Percentiles rank a stretch among this genome's conserved stretches.
These are phyloP conservation scores for Pythium diclinum DNA, from an alignment of 352 stramenopile genomes.

Conservation along the genomic window DNA sequence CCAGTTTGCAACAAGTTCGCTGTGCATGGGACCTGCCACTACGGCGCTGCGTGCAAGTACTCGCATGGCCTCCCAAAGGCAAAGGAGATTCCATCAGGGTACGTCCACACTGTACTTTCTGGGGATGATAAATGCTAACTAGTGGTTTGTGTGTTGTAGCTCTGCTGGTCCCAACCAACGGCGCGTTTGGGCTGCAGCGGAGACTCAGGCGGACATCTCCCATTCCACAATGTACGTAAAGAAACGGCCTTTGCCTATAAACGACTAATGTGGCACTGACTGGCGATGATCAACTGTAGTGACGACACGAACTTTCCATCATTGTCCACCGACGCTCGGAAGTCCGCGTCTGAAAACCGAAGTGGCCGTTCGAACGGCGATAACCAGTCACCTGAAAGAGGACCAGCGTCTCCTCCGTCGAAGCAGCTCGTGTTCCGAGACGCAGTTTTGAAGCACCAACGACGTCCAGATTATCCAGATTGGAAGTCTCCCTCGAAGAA, in stretches of 20 bases:
- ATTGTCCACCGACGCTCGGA: neutral
- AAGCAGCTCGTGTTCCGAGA: conserved; percentile 54
- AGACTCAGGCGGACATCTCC: neutral
- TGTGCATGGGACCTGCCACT: conserved; percentile 39
- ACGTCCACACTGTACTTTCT: neutral
- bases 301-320: conserved; percentile 21
- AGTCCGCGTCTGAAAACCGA: neutral
- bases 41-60: conserved; percentile 55
- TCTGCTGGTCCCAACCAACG: neutral
- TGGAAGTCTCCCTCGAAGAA: conserved; percentile 7
- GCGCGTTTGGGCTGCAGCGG: neutral
- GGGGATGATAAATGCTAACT: no score
- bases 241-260: neutral
- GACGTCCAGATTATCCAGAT: neutral
- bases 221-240: neutral
- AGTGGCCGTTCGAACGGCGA: neutral
- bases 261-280: neutral
- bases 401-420: conserved; percentile 5
- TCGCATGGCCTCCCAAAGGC: conserved; percentile 35
- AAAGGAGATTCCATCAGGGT: neutral
- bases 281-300: conserved; percentile 1
- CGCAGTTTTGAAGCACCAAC: conserved; percentile 44
- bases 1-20: conserved; percentile 43
- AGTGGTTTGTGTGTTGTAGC: neutral
- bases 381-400: conserved; percentile 9